A percentile compares a stretch with the other conserved stretches of the same genome.
phyloP scores from a whole-genome alignment of 2,329 filamentous ascomycete species.

The Penicillium hordei region DNA sequence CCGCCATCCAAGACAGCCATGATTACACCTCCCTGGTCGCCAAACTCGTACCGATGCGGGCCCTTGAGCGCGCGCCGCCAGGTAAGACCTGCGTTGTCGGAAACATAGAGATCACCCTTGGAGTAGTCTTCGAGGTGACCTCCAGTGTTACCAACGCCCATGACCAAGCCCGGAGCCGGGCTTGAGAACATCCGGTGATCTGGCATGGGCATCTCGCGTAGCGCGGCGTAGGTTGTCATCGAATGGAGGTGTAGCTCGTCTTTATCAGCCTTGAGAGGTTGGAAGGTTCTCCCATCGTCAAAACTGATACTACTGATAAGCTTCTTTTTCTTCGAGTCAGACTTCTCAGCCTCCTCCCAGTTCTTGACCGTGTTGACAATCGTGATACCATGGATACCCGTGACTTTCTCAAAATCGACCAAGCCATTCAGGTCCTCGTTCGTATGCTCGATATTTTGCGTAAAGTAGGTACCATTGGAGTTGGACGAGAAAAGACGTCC shows the following conservation, averaged over 20 bases:
- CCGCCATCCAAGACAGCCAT: slow-evolving; percentile 73
- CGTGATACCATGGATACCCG: slow-evolving; percentile 87
- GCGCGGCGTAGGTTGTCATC: slow-evolving; percentile 63
- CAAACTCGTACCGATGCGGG: slow-evolving; percentile 94
- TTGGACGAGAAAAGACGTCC: slow-evolving; percentile 93
- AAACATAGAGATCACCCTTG: slow-evolving; percentile 80
- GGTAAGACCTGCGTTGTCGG: slow-evolving; percentile 82
- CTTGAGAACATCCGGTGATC: slow-evolving; percentile 84
- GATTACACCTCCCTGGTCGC: slow-evolving; percentile 85
- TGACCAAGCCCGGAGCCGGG: slow-evolving; percentile 85
- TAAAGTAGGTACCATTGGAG: slow-evolving; percentile 95
- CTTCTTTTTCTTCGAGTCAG: slow-evolving; percentile 59
- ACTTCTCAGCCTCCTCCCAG: slow-evolving; percentile 67
- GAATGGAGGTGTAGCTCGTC: slow-evolving; percentile 83
- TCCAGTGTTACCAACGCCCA: slow-evolving; percentile 91
- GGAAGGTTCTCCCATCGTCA: slow-evolving; percentile 87
- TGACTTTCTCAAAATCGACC: slow-evolving; percentile 94
- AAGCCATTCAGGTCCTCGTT: slow-evolving; percentile 74
- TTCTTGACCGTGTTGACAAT: slow-evolving; percentile 89
- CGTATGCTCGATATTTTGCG: slow-evolving; percentile 84
- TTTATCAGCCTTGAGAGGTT: slow-evolving; percentile 66
- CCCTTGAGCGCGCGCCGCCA: slow-evolving; percentile 74
- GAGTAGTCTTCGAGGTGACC: slow-evolving; percentile 67
- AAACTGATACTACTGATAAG: slow-evolving; percentile 84
- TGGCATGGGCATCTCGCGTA: slow-evolving; percentile 62